Conservation (phyloP, 2,329 filamentous ascomycete species). For the Sporothrix phasma region DNA sequence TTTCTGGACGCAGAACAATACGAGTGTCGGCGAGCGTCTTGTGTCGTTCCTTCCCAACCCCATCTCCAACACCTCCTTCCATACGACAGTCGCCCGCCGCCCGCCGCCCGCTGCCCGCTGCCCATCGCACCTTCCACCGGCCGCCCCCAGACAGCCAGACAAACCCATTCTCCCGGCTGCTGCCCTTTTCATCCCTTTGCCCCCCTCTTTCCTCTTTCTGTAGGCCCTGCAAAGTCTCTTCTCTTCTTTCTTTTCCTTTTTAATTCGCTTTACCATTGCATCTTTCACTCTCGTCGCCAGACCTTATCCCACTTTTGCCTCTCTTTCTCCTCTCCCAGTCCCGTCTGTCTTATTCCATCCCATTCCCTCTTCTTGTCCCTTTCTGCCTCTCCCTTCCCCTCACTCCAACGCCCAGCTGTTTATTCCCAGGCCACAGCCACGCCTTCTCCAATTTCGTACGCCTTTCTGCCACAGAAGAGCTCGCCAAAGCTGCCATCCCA, state of each 20-base stretch:
- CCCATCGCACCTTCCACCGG: background rate
- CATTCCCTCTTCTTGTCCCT: background rate
- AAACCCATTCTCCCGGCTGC: background rate
- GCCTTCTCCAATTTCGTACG: conserved; percentile 7
- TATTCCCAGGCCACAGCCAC: background rate
- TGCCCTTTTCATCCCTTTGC: conserved; percentile 6
- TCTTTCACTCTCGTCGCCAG: background rate
- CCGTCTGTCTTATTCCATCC: conserved; percentile 1
- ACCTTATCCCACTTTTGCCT: background rate
- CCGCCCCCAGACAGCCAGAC: background rate
- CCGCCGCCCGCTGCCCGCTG: background rate
- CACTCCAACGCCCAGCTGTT: background rate
- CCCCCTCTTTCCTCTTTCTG: background rate
- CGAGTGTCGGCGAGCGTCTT: background rate
- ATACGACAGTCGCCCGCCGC: background rate
- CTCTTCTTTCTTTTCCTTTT: background rate
- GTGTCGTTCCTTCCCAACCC: conserved; percentile 8
- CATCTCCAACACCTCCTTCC: conserved; percentile 1
- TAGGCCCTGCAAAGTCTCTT: background rate
- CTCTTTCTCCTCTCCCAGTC: background rate
- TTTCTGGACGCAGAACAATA: background rate
- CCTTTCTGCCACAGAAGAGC: background rate
- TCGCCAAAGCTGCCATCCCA: background rate
- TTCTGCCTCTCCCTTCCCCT: background rate
- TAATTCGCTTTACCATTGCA: background rate